Base-by-base conservation (phyloP, 257 asterid species). In the Fraxinus cuspidata region DNA sequence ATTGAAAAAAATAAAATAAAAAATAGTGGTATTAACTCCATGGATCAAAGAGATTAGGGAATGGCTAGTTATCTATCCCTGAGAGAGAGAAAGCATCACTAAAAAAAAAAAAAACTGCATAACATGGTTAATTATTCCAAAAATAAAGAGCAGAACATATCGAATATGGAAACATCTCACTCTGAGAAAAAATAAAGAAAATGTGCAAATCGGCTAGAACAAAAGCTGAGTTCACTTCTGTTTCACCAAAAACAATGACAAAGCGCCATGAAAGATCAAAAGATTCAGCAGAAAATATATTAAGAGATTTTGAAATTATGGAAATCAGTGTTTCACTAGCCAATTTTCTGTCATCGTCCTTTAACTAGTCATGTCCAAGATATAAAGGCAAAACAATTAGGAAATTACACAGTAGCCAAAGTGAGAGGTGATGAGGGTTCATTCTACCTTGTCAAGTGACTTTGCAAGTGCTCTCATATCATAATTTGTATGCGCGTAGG, bases 401-500 rank as follows among this genome's bases (percentile, higher is more conserved):
- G 16, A 60, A 60, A 7, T 60, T 25, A 21, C 34, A 25, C 67
- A 60, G 68, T 10, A 8, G 18, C 31, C 68, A 25, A 3, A 60
- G 29, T 23, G 65, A n/a, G 51, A 28, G 34, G 42, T 25, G 21
- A 31, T 0, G 34, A 71, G n/a, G 63, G 44, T 60, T 63, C 27
- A 60, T 76, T 78, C 76, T 89, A 96, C 99, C 99, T 90, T 86
- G 77, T 88, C 95, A 78, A 74, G 88, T 70, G 98, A 90, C 80
- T 89, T 88, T 64, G 86, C 86, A 72, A 93, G 92, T 53, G 81
- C 86, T 81, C 97, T 88, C 94, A 96, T 80, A 80, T 96, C 99
- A 81, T 92, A 89, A 79, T 88, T 96, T 76, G 98, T 88, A 84
- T 96, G 99, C 1, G 98, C 99, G 75, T 96, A 96, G 4, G 98